Evolutionary conservation across 805 yeast genomes (phyloP).

Genomic region (Tetrapisispora pingtungensis): DNA sequence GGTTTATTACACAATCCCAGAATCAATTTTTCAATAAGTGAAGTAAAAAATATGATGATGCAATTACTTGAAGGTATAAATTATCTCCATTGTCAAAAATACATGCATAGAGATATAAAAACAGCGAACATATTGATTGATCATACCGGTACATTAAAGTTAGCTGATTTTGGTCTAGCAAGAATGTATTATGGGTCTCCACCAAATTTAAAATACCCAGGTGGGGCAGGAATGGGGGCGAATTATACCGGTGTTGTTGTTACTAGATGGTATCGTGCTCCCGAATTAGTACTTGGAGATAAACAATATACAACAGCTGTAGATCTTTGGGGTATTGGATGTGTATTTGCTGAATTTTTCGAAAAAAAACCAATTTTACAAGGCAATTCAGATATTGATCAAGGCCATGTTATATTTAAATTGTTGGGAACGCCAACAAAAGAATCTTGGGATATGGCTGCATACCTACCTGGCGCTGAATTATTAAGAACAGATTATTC

Average conservation of each 20-base stretch:
- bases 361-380: slow-evolving; percentile 71
- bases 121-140: slow-evolving; percentile 90
- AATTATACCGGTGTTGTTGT: slow-evolving; percentile 67
- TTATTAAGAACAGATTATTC: slow-evolving; percentile 26
- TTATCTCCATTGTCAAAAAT: slow-evolving; percentile 52
- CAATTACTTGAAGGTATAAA: slow-evolving; percentile 76
- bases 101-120: slow-evolving; percentile 83
- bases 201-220: slow-evolving; percentile 40
- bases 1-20: slow-evolving; percentile 79
- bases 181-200: slow-evolving; percentile 54
- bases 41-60: slow-evolving; percentile 70
- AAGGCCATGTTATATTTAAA: slow-evolving; percentile 70
- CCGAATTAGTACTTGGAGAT: slow-evolving; percentile 83
- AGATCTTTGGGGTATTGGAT: slow-evolving; percentile 96
- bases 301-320: slow-evolving; percentile 84
- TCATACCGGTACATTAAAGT: slow-evolving; percentile 63
- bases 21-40: slow-evolving; percentile 48
- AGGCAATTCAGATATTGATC: slow-evolving; percentile 81
- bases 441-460: slow-evolving; percentile 51
- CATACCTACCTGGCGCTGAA: slow-evolving; percentile 43
- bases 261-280: slow-evolving; percentile 96
- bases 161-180: slow-evolving; percentile 95
- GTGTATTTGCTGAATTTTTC: slow-evolving; percentile 88
- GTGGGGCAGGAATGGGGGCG: slow-evolving; percentile 35
- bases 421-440: slow-evolving; percentile 71